phyloP scores from a whole-genome alignment of 2,329 filamentous ascomycete species.

The Xylariaceae sp. region DNA sequence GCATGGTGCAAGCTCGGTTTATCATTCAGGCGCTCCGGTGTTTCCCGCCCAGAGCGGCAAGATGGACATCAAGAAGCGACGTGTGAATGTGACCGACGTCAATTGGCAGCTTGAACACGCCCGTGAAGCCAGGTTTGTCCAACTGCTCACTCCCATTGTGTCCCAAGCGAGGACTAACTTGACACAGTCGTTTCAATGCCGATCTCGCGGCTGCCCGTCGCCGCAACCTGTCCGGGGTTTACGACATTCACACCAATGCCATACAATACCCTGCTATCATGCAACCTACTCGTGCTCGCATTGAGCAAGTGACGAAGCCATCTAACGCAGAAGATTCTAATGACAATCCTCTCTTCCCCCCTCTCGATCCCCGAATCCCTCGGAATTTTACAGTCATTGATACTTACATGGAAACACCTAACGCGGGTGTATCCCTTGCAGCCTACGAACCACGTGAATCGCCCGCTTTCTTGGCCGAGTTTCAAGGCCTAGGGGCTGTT shows the following conservation, averaged over 20 bases:
- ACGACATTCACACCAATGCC: constrained; percentile 89
- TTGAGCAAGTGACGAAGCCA: constrained; percentile 57
- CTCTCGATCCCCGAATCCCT: constrained; percentile 43
- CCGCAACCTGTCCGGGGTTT: constrained; percentile 68
- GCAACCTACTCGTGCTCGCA: constrained; percentile 82
- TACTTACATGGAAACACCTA: constrained; percentile 47
- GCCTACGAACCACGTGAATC: constrained; percentile 40
- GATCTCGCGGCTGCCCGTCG: constrained; percentile 63
- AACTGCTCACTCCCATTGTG: neutral
- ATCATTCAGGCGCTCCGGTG: constrained; percentile 74
- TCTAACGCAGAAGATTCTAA: constrained; percentile 23
- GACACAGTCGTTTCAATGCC: constrained; percentile 75
- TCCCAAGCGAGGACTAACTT: constrained; percentile 3
- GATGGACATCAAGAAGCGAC: constrained; percentile 73
- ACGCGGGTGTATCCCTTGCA: constrained; percentile 40
- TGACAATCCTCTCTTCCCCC: constrained; percentile 39
- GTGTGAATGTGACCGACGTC: constrained; percentile 80
- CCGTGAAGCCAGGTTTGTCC: constrained; percentile 72
- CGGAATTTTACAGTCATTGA: constrained; percentile 55
- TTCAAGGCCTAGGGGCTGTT: constrained; percentile 58
- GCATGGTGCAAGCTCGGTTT: constrained; percentile 94
- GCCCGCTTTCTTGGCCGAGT: constrained; percentile 46
- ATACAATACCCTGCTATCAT: constrained; percentile 84
- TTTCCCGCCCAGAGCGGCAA: constrained; percentile 73
- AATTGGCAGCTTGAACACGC: constrained; percentile 98